These are phyloP conservation scores for Diaporthe amygdali DNA, from an alignment of 2,329 filamentous ascomycete species.

Conservation along the genomic window DNA sequence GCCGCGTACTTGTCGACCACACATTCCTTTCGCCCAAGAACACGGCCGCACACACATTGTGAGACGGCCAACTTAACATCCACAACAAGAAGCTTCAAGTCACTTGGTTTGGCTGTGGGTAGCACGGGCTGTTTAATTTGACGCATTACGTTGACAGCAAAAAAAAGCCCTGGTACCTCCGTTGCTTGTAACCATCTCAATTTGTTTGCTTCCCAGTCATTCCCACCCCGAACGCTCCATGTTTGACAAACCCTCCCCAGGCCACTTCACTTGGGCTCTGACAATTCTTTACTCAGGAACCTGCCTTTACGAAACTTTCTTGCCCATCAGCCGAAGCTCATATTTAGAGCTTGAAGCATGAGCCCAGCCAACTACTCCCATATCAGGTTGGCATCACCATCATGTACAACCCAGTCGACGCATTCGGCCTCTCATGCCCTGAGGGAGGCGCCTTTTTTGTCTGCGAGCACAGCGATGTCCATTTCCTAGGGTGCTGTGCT, in stretches of 20 bases:
- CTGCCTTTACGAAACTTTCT: neutral
- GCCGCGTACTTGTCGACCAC: neutral
- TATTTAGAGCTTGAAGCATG: neutral
- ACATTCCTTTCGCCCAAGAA: neutral
- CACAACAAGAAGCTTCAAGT: neutral
- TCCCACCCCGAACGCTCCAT: neutral
- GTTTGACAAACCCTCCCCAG: neutral
- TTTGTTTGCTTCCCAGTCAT: neutral
- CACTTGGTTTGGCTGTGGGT: neutral
- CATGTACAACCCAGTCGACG: conserved; percentile 1
- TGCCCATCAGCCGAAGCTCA: neutral
- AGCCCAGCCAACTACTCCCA: neutral
- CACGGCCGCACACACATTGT: neutral
- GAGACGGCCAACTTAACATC: neutral
- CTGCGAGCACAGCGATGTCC: conserved; percentile 34
- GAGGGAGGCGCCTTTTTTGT: conserved; percentile 40
- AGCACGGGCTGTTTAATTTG: neutral
- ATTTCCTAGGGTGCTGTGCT: conserved; percentile 47
- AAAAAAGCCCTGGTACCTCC: neutral
- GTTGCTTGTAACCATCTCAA: neutral
- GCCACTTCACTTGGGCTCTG: neutral
- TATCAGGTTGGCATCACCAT: neutral
- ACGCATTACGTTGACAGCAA: neutral
- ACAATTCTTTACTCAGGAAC: neutral
- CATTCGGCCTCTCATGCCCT: conserved; percentile 33